These are phyloP conservation scores for Nowakowskiella sp. DNA, from an alignment of 192 early-diverging fungal species.

Conservation along the genomic window DNA sequence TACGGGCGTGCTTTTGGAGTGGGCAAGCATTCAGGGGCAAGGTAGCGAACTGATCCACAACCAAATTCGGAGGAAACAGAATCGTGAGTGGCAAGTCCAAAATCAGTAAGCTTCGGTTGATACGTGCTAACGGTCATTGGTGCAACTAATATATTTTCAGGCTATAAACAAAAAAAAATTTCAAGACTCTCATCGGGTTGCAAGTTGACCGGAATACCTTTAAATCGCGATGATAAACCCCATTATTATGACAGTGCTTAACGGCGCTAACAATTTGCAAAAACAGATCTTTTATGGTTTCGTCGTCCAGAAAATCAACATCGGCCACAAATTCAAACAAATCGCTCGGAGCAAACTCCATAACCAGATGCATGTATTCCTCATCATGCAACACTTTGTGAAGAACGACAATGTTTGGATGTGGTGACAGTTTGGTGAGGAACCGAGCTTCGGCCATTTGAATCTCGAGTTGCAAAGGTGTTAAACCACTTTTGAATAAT, in stretches of 20 bases:
- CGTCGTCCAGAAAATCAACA: conserved; percentile 12
- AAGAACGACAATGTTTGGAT: conserved; percentile 31
- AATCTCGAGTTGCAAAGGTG: conserved; percentile 25
- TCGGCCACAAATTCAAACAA: conserved; percentile 38
- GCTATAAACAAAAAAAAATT: conserved; percentile 25
- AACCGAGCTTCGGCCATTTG: conserved; percentile 30
- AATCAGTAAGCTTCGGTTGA: conserved; percentile 79
- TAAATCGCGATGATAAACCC: conserved; percentile 87
- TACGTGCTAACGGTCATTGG: conserved; percentile 20
- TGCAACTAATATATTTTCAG: conserved; percentile 73
- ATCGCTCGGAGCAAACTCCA: conserved; percentile 28
- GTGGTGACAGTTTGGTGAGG: conserved; percentile 14
- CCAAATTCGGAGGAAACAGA: conserved; percentile 70
- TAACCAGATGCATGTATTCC: conserved; percentile 25
- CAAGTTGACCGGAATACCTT: conserved; percentile 38
- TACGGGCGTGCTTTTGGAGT: conserved; percentile 57
- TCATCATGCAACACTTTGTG: conserved; percentile 27
- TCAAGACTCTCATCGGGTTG: conserved; percentile 47
- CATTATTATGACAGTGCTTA: conserved; percentile 61
- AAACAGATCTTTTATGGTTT: conserved; percentile 49
- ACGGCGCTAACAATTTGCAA: conserved; percentile 73
- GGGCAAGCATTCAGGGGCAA: conserved; percentile 66
- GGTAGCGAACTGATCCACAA: conserved; percentile 80
- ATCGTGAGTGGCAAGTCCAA: conserved; percentile 81
- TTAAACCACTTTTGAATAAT: conserved; percentile 38